Conservation (phyloP, 768 basidiomycete species). For the Boletus insuetus region DNA sequence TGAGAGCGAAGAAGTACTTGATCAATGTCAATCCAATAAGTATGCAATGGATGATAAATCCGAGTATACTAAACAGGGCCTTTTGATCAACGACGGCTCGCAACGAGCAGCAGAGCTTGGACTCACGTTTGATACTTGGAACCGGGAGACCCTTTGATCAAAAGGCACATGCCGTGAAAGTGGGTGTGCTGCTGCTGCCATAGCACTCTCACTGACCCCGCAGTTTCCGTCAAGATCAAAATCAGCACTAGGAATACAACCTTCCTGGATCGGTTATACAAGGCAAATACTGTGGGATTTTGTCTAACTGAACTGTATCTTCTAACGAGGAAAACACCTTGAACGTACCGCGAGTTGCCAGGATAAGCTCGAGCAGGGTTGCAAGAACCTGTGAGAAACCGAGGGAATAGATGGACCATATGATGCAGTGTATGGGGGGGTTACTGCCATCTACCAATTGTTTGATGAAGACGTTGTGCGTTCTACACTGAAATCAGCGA, state of each 20-base stretch:
- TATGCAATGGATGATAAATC: slow-evolving; percentile 12
- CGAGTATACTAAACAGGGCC: slow-evolving; percentile 7
- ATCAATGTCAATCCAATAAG: slow-evolving; percentile 14
- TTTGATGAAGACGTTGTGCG: slow-evolving; percentile 13
- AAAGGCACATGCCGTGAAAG: slow-evolving; percentile 12
- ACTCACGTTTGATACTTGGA: slow-evolving; percentile 10
- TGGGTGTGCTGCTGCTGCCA: not conserved
- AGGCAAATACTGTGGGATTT: slow-evolving; percentile 12
- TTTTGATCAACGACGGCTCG: not conserved
- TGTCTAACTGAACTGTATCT: not conserved
- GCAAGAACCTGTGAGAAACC: slow-evolving; percentile 4
- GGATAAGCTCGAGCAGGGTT: slow-evolving; percentile 14
- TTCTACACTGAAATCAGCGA: slow-evolving; percentile 1
- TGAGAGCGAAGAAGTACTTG: slow-evolving; percentile 19
- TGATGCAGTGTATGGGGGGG: not conserved
- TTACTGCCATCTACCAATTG: slow-evolving; percentile 12
- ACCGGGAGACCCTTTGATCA: not conserved
- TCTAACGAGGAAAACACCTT: not conserved
- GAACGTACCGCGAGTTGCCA: slow-evolving; percentile 17
- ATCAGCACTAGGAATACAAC: slow-evolving; percentile 5
- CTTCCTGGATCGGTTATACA: slow-evolving; percentile 17
- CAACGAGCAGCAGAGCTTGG: not conserved
- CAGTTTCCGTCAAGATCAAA: slow-evolving; percentile 6
- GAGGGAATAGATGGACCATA: slow-evolving; percentile 10
- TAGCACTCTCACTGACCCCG: not conserved